A percentile compares a stretch with the other conserved stretches of the same genome.
Conservation (phyloP, 345 rosid species). For the Hibiscus tridactylites region DNA sequence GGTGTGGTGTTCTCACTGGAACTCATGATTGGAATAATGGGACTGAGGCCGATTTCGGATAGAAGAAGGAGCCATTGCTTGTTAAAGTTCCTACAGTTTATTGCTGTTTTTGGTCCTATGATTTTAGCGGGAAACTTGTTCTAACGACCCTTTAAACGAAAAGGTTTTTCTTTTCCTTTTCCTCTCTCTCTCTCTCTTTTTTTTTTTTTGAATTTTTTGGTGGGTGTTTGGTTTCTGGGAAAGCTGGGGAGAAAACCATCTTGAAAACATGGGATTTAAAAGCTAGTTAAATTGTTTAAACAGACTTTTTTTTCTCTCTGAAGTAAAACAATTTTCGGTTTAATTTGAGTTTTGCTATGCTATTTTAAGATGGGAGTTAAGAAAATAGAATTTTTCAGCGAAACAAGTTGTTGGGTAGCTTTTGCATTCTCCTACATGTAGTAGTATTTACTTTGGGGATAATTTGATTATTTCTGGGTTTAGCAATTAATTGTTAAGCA, state of each 20-base stretch:
- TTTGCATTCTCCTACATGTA: not conserved
- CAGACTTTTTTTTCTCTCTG: no score
- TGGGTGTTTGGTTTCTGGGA: conserved; percentile 18
- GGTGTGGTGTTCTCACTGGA: conserved; percentile 24
- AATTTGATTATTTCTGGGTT: not conserved
- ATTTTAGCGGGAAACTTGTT: conserved; percentile 43
- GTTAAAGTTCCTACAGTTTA: conserved; percentile 3
- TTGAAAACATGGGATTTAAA: not conserved
- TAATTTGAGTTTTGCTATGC: not conserved
- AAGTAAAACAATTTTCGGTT: no score
- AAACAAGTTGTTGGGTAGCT: not conserved
- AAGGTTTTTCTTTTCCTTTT: conserved; percentile 13
- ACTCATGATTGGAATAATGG: conserved; percentile 32
- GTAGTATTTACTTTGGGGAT: not conserved
- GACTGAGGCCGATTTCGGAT: conserved; percentile 11
- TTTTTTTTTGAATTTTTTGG: not conserved
- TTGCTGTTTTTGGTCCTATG: not conserved
- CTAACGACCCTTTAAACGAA: conserved; percentile 21
- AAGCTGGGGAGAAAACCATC: conserved; percentile 2
- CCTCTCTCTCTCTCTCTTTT: not conserved
- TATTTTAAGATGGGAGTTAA: not conserved
- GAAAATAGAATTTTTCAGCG: not conserved
- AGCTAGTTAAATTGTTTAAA: not conserved
- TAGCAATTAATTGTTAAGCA: not conserved
- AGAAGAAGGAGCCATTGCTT: not conserved